phyloP scores from a whole-genome alignment of 1,139 yeast species.

The Candida mesenterica region DNA sequence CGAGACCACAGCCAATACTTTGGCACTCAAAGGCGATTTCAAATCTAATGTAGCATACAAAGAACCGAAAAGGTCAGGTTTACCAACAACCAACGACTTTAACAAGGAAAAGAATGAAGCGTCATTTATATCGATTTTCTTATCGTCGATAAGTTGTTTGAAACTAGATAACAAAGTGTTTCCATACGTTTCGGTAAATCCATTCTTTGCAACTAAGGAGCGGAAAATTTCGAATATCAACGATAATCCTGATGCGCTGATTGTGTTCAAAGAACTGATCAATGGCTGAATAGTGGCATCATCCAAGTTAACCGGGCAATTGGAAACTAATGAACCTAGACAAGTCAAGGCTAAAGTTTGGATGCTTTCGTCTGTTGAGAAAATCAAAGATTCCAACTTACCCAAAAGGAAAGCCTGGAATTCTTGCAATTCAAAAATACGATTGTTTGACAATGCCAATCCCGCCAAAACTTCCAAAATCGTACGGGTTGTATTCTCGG shows the following conservation, averaged over 20 bases:
- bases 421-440: neutral
- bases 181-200: slow-evolving; percentile 2
- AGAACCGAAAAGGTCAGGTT: slow-evolving; percentile 6
- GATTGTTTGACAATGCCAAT: slow-evolving; percentile 4
- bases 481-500: slow-evolving; percentile 34
- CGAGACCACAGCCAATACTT: slow-evolving; percentile 42
- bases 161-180: slow-evolving; percentile 1
- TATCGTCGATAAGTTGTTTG: slow-evolving; percentile 3
- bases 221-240: slow-evolving; percentile 4
- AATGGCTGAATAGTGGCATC: slow-evolving; percentile 13
- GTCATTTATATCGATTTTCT: neutral
- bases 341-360: slow-evolving; percentile 23
- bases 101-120: slow-evolving; percentile 7
- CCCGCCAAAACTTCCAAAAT: slow-evolving; percentile 33
- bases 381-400: slow-evolving; percentile 15
- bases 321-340: slow-evolving; percentile 15
- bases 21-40: slow-evolving; percentile 27
- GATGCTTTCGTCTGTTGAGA: slow-evolving; percentile 4
- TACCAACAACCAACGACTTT: slow-evolving; percentile 4
- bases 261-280: slow-evolving; percentile 17
- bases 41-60: slow-evolving; percentile 14
- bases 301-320: slow-evolving; percentile 1
- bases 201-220: slow-evolving; percentile 1
- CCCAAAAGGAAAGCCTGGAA: slow-evolving; percentile 8
- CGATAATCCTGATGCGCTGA: slow-evolving; percentile 3